Evolutionary conservation across 2,329 filamentous ascomycete genomes (phyloP).

Genomic region (Cladophialophora chaetospira): DNA sequence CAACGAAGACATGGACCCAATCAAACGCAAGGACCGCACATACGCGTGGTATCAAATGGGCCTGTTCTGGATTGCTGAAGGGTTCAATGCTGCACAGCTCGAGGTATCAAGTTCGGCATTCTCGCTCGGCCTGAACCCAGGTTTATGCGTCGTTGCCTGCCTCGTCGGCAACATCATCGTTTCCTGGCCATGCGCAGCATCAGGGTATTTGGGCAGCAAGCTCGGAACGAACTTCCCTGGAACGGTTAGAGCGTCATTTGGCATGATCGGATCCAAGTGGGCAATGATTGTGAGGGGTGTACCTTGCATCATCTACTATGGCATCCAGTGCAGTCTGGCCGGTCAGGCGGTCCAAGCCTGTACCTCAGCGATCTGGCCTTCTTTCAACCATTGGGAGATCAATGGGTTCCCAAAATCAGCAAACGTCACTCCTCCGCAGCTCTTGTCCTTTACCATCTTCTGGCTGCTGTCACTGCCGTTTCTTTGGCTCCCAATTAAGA

Average conservation of each 20-base stretch:
- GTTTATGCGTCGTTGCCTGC: conserved; percentile 17
- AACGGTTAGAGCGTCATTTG: conserved; percentile 14
- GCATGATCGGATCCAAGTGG: conserved; percentile 16
- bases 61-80: conserved; percentile 22
- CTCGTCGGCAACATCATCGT: conserved; percentile 21
- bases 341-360: conserved; percentile 36
- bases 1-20: conserved; percentile 21
- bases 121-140: conserved; percentile 19
- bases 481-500: conserved; percentile 39
- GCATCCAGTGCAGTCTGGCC: conserved; percentile 17
- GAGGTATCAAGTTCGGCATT: conserved; percentile 20
- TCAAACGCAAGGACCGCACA: conserved; percentile 20
- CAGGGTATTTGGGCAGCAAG: conserved; percentile 17
- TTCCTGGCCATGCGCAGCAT: conserved; percentile 16
- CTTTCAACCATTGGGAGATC: conserved; percentile 48
- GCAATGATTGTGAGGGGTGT: conserved; percentile 17
- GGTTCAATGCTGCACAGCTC: conserved; percentile 20
- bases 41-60: conserved; percentile 24
- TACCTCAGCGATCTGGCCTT: conserved; percentile 47
- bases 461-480: conserved; percentile 51
- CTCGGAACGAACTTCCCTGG: conserved; percentile 18
- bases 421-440: conserved; percentile 58
- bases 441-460: conserved; percentile 60
- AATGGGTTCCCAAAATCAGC: conserved; percentile 55
- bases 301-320: conserved; percentile 18